These are phyloP conservation scores for Sanguinoderma infundibulare DNA, from an alignment of 1,284 basidiomycete genomes.

Conservation along the genomic window DNA sequence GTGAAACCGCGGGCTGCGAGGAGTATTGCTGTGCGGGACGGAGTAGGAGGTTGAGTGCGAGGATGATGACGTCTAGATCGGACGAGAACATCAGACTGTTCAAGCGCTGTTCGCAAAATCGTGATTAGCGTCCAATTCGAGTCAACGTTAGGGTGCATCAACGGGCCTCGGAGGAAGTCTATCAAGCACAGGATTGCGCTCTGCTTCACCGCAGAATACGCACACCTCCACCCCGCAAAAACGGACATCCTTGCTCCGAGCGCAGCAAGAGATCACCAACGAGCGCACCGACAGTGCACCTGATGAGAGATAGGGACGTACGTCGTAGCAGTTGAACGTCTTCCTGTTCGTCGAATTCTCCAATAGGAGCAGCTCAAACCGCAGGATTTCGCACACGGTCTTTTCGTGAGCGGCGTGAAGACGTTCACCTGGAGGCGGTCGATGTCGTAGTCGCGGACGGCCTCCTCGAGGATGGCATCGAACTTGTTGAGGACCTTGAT, in stretches of 20 bases:
- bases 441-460: conserved; percentile 83
- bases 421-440: conserved; percentile 82
- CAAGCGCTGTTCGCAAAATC: conserved; percentile 68
- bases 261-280: no score
- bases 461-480: conserved; percentile 81
- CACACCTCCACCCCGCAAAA: no score
- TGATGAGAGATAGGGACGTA: conserved; percentile 48
- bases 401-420: conserved; percentile 82
- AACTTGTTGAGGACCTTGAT: no score
- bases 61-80: conserved; percentile 88
- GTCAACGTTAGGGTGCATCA: no score
- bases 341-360: conserved; percentile 99
- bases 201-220: no score
- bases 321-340: conserved; percentile 96
- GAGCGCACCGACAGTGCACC: no score
- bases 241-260: no score
- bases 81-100: conserved; percentile 88
- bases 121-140: not conserved
- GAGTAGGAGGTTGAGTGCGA: conserved; percentile 85
- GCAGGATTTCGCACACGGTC: conserved; percentile 81
- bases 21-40: conserved; percentile 96
- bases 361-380: conserved; percentile 88
- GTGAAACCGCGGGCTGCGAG: conserved; percentile 77
- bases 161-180: no score
- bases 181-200: no score